These are phyloP conservation scores for Xylaria grammica DNA, from an alignment of 495 filamentous ascomycete species.

Conservation along the genomic window DNA sequence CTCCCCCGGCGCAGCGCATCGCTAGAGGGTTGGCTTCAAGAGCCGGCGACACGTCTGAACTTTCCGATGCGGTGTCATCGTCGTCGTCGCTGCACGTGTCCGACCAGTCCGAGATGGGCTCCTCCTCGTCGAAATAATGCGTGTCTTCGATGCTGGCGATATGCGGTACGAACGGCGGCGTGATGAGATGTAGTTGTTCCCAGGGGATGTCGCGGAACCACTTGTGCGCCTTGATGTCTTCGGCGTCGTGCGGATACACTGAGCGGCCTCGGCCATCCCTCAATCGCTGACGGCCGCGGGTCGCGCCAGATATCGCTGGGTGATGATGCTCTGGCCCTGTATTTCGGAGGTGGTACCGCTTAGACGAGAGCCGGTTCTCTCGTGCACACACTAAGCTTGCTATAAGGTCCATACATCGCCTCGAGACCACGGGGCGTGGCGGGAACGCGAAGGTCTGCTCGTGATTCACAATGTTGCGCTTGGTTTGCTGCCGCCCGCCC, in stretches of 20 bases:
- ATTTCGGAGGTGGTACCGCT: constrained; percentile 60
- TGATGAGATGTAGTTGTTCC: constrained; percentile 67
- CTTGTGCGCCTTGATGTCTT: constrained; percentile 76
- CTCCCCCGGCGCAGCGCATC: not conserved
- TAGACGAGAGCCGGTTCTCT: constrained; percentile 74
- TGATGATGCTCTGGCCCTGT: constrained; percentile 17
- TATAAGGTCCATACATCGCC: constrained; percentile 74
- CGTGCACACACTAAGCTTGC: constrained; percentile 76
- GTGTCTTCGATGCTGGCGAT: constrained; percentile 78
- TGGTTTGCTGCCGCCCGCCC: constrained; percentile 71
- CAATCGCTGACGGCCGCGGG: constrained; percentile 25
- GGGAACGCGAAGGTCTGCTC: constrained; percentile 66
- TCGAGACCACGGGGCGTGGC: constrained; percentile 61
- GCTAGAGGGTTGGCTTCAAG: constrained; percentile 20
- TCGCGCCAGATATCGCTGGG: constrained; percentile 22
- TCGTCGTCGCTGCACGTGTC: constrained; percentile 34
- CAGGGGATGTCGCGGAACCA: constrained; percentile 74
- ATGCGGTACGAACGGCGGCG: constrained; percentile 77
- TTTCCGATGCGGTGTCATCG: constrained; percentile 24
- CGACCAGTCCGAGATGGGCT: constrained; percentile 64
- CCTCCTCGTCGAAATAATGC: constrained; percentile 85
- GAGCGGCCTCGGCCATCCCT: constrained; percentile 54
- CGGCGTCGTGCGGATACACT: constrained; percentile 80
- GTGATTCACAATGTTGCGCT: constrained; percentile 71
- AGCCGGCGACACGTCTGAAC: not conserved